A percentile compares a stretch with the other conserved stretches of the same genome.
phyloP scores from a whole-genome alignment of 257 asterid genomes.

The Scutellaria barbata region DNA sequence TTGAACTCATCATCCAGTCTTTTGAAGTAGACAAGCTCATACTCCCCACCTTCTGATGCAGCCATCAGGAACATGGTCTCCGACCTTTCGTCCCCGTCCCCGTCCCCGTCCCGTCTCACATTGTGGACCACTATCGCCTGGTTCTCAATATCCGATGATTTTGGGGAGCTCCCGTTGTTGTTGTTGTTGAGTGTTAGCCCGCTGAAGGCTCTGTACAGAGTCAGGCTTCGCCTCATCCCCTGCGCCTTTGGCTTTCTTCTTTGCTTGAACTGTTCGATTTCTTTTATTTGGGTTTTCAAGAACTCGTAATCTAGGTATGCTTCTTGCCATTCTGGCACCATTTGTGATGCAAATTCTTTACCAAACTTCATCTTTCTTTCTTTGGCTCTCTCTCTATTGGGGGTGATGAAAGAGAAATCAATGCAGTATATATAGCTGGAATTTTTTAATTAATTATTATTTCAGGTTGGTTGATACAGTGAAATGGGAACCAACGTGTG shows the following conservation, averaged over 20 bases:
- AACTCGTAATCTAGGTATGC: constrained; percentile 51
- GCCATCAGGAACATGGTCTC: constrained; percentile 50
- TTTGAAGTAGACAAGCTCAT: constrained; percentile 46
- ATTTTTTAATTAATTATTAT: no score
- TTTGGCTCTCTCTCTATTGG: background rate
- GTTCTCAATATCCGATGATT: constrained; percentile 31
- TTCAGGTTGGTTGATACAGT: no score
- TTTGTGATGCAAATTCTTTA: constrained; percentile 48
- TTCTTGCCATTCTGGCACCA: constrained; percentile 65
- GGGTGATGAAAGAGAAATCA: no score
- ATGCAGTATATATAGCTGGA: no score
- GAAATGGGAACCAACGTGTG: no score
- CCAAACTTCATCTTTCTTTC: constrained; percentile 50
- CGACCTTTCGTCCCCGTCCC: constrained; percentile 33
- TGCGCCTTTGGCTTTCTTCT: constrained; percentile 13
- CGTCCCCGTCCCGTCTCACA: constrained; percentile 34
- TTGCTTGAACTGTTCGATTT: constrained; percentile 40
- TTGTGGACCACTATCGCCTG: constrained; percentile 40
- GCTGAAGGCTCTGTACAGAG: constrained; percentile 54
- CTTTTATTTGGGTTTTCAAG: constrained; percentile 41
- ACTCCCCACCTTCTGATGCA: constrained; percentile 45
- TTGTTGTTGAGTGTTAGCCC: constrained; percentile 40
- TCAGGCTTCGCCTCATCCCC: constrained; percentile 31
- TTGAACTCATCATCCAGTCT: constrained; percentile 54
- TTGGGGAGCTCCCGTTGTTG: constrained; percentile 14